Conservation (phyloP, 371 early-diverging fungal genomes). For the Zychaea mexicana region DNA sequence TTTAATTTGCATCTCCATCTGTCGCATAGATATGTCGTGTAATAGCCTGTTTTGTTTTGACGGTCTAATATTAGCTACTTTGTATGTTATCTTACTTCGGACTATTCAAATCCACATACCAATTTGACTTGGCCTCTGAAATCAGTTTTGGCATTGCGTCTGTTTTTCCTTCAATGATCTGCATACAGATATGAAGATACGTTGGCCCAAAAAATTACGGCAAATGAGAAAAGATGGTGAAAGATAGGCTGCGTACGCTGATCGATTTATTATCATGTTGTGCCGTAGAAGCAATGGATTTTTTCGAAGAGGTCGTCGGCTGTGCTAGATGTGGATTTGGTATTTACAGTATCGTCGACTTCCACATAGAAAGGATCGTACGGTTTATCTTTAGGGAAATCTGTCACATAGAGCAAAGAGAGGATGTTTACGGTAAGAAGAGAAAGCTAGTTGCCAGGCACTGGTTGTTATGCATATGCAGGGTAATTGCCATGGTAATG, state of each 20-base stretch:
- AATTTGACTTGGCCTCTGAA: slow-evolving; percentile 31
- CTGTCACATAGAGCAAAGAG: too few relatives aligned
- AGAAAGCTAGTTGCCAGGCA: too few relatives aligned
- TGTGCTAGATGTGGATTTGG: background rate
- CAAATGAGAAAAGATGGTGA: background rate
- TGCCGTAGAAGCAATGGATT: slow-evolving; percentile 23
- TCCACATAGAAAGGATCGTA: slow-evolving; percentile 10
- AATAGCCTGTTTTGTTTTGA: slow-evolving; percentile 27
- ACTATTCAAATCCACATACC: too few relatives aligned
- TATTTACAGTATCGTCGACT: slow-evolving; percentile 12
- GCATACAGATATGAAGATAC: background rate
- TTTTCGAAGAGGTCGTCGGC: background rate
- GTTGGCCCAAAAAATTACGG: background rate
- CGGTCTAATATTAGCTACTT: too few relatives aligned
- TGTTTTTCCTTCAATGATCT: slow-evolving; percentile 31
- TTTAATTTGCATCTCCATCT: slow-evolving; percentile 51
- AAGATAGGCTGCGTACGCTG: slow-evolving; percentile 16
- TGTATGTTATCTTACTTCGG: too few relatives aligned
- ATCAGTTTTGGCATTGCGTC: slow-evolving; percentile 37
- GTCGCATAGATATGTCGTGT: slow-evolving; percentile 39
- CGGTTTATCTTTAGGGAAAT: background rate
- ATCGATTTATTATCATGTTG: slow-evolving; percentile 36
- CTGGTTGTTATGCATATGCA: too few relatives aligned
- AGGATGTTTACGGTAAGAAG: too few relatives aligned
- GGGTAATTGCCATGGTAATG: too few relatives aligned